Conservation (phyloP, 2,329 filamentous ascomycete genomes). For the Didymella keratinophila region DNA sequence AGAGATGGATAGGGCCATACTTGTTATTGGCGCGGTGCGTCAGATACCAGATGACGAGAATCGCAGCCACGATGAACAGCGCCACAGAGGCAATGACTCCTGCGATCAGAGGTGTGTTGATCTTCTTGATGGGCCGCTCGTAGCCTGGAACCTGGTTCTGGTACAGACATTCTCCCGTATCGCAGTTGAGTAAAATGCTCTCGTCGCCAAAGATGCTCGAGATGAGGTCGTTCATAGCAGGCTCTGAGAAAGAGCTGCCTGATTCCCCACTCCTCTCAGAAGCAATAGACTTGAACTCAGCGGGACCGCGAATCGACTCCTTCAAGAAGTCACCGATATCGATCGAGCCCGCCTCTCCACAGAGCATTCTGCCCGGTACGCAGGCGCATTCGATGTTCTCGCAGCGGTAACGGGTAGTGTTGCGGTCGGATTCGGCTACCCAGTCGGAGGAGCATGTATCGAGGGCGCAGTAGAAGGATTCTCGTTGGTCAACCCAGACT, state of each 20-base stretch:
- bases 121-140: conserved; percentile 84
- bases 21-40: conserved; percentile 72
- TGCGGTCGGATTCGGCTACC: conserved; percentile 72
- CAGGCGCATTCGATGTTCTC: conserved; percentile 86
- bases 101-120: conserved; percentile 96
- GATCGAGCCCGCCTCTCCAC: conserved; percentile 87
- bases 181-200: conserved; percentile 83
- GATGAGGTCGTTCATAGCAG: conserved; percentile 90
- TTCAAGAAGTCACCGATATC: conserved; percentile 90
- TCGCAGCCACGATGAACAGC: conserved; percentile 86
- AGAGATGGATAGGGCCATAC: conserved; percentile 76
- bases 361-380: conserved; percentile 90
- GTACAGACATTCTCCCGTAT: conserved; percentile 91
- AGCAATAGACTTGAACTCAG: conserved; percentile 75
- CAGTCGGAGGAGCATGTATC: conserved; percentile 79
- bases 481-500: conserved; percentile 94
- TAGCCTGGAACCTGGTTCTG: conserved; percentile 93
- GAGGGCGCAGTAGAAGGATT: conserved; percentile 96
- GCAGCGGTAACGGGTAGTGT: conserved; percentile 86
- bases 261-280: conserved; percentile 66
- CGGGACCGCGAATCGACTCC: conserved; percentile 84
- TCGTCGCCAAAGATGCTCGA: conserved; percentile 87
- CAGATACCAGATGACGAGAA: conserved; percentile 86
- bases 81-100: conserved; percentile 87
- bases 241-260: conserved; percentile 87